These are phyloP conservation scores for Malassezia furfur DNA, from an alignment of 1,284 basidiomycete species.

Conservation along the genomic window DNA sequence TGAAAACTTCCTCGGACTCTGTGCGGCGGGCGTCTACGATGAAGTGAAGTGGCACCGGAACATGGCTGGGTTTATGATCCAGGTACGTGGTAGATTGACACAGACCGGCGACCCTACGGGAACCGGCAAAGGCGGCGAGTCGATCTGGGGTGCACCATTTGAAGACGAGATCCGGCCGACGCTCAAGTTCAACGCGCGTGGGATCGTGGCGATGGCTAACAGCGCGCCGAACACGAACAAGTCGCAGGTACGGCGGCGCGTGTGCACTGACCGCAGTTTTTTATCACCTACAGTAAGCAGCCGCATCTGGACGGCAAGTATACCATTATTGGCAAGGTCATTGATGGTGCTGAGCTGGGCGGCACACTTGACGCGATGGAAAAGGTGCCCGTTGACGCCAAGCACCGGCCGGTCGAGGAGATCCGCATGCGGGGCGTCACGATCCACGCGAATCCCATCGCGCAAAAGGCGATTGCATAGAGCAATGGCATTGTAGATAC, in stretches of 20 bases:
- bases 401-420: conserved; percentile 75
- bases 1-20: conserved; percentile 93
- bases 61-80: conserved; percentile 69
- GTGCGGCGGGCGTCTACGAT: conserved; percentile 80
- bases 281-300: conserved; percentile 41
- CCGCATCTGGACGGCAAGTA: conserved; percentile 42
- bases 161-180: conserved; percentile 70
- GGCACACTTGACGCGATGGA: conserved; percentile 52
- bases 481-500: too few relatives aligned
- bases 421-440: conserved; percentile 74
- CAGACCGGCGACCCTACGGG: conserved; percentile 96
- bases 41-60: conserved; percentile 70
- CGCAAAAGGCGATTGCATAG: conserved; percentile 51
- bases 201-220: conserved; percentile 46
- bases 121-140: conserved; percentile 83
- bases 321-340: conserved; percentile 43
- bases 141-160: conserved; percentile 89
- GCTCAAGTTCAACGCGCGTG: conserved; percentile 34
- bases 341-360: conserved; percentile 39
- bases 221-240: conserved; percentile 42
- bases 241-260: conserved; percentile 18
- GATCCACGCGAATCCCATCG: conserved; percentile 89
- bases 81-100: conserved; percentile 68
- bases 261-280: conserved; percentile 25
- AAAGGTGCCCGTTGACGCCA: conserved; percentile 74